Evolutionary conservation across 78 protist genomes (phyloP).

Genomic region (Acrasis kona): DNA sequence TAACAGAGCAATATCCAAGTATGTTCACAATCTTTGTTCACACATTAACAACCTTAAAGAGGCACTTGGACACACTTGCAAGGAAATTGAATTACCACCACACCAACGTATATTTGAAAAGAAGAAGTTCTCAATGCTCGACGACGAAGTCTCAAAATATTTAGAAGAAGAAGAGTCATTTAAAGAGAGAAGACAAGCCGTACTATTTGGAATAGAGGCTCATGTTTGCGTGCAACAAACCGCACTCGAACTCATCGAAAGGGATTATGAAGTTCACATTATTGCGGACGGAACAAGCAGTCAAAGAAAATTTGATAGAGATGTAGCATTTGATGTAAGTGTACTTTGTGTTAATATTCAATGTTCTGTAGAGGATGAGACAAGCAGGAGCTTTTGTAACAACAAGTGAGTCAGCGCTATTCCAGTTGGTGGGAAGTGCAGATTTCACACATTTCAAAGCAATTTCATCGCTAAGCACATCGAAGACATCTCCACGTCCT

Average conservation of each 20-base stretch:
- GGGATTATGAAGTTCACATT: not conserved
- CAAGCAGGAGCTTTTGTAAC: not conserved
- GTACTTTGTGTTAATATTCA: too few relatives aligned
- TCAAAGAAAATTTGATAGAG: not conserved
- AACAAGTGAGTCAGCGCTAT: not conserved
- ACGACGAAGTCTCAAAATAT: not conserved
- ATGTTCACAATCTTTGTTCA: not conserved
- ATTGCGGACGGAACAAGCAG: slow-evolving; percentile 2
- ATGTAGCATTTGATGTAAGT: not conserved
- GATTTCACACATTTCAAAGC: not conserved
- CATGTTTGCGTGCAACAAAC: slow-evolving; percentile 26
- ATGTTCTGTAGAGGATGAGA: not conserved
- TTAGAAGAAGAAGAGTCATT: not conserved
- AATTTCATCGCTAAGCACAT: not conserved
- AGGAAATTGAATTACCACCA: not conserved
- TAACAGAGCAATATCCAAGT: slow-evolving; percentile 33
- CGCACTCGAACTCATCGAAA: slow-evolving; percentile 13
- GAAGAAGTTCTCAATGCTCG: slow-evolving; percentile 9
- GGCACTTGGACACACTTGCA: not conserved
- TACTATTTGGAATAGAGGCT: slow-evolving; percentile 14
- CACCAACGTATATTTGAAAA: not conserved
- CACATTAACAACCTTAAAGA: not conserved
- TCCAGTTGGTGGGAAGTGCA: not conserved
- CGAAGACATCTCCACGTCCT: not conserved
- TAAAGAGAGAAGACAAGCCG: not conserved